phyloP scores from a whole-genome alignment of 2,329 filamentous ascomycete genomes.

The Didymella lethalis region DNA sequence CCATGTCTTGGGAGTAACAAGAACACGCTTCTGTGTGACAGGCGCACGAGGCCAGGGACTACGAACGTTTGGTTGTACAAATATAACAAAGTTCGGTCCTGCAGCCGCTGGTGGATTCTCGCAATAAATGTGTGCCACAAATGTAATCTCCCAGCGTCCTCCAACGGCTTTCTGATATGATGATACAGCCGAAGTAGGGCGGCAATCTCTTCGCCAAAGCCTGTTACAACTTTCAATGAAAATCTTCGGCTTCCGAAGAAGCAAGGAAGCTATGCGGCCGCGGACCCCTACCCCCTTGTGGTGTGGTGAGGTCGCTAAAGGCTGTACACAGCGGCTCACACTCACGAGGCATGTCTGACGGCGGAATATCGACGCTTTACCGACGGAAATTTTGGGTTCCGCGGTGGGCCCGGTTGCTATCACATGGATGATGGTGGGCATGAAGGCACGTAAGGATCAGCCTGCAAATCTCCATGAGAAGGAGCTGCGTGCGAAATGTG shows the following conservation, averaged over 20 bases:
- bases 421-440: constrained; percentile 26
- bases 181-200: constrained; percentile 19
- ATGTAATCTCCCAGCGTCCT: constrained; percentile 26
- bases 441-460: constrained; percentile 24
- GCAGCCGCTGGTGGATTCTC: constrained; percentile 5
- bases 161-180: constrained; percentile 42
- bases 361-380: constrained; percentile 24
- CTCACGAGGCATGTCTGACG: constrained; percentile 12
- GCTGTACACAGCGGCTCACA: constrained; percentile 18
- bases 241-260: constrained; percentile 27
- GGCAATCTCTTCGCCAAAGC: constrained; percentile 32
- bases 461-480: constrained; percentile 19
- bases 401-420: constrained; percentile 24
- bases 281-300: constrained; percentile 27
- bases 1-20: constrained; percentile 22
- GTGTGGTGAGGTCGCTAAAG: constrained; percentile 30
- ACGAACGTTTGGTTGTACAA: constrained; percentile 14
- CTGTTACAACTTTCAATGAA: constrained; percentile 29
- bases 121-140: constrained; percentile 22
- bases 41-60: constrained; percentile 21
- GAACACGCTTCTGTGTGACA: constrained; percentile 23
- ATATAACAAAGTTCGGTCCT: constrained; percentile 13
- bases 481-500: constrained; percentile 13
- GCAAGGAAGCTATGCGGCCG: constrained; percentile 28
- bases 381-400: constrained; percentile 45